Evolutionary conservation across 495 filamentous ascomycete species (phyloP), one percentile per base, ranked within the genome.

Genomic region (Patellaria atrata): DNA sequence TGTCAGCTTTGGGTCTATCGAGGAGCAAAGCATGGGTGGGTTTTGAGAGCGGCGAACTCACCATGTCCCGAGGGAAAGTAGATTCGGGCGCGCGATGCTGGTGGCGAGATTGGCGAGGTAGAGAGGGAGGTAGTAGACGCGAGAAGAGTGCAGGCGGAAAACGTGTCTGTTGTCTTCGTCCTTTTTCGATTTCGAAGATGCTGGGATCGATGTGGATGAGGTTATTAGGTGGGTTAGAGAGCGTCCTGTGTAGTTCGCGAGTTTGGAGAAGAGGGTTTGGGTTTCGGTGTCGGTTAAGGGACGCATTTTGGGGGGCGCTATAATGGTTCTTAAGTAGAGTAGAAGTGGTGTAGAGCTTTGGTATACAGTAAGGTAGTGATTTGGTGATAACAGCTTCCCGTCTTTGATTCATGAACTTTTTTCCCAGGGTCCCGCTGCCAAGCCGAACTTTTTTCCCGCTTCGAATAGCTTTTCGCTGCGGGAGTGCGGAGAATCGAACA

Each of bases 61-160:
- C 28, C 28, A 89, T 5, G 79, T 85, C 8, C 89, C 89, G n/a
- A 91, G 55, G 1, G 75, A 82, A 24, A 93, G 71, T 5, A 96
- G 68, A 35, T 72, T 72, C 41, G 78, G 72, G 30, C 89, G 74
- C 15, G 79, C 70, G 37, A 96, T 68, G 19, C 71, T 75, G 2
- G 79, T 85, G 8, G 87, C 84, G n/a, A 94, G 62, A 53, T 94
- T 94, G 25, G 85, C 87, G 37, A 96, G 66, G 2, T 75, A 77
- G 30, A 87, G 71, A 30, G 75, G 75, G 29, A 93, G 73, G 53
- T 93, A 94, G 65, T 86, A 97, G 37, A 92, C 81, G 38, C 89
- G 73, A 16, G 56, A 58, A 42, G 77, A 71, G 43, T 81, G 75
- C 20, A 93, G 64, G 20, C n/a, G n/a, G n/a, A n/a, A n/a, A n/a